A percentile compares a stretch with the other conserved stretches of the same genome.
These are phyloP conservation scores for Escallonia herrerae DNA, from an alignment of 129 eudicot genomes.

Conservation along the genomic window DNA sequence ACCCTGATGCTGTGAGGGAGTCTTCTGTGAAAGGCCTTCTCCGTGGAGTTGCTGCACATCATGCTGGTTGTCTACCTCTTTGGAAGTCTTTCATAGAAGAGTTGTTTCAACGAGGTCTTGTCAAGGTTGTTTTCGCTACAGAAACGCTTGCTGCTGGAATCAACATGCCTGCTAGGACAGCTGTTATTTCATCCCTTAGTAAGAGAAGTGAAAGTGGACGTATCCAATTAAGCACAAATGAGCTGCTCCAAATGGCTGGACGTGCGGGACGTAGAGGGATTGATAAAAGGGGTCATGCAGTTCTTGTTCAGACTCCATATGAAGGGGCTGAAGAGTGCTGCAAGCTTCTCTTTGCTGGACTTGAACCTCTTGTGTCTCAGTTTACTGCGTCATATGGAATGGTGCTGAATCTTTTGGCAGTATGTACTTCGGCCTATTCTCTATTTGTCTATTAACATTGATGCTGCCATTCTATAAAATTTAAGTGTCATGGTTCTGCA, in stretches of 20 bases:
- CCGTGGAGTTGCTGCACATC: conserved; percentile 92
- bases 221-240: conserved; percentile 59
- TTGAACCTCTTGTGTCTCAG: conserved; percentile 94
- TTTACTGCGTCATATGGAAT: conserved; percentile 98
- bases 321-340: conserved; percentile 98
- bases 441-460: conserved; percentile 1
- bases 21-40: conserved; percentile 83
- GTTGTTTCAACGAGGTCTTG: conserved; percentile 81
- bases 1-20: conserved; percentile 92
- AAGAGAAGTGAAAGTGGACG: conserved; percentile 93
- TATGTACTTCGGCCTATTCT: conserved; percentile 24
- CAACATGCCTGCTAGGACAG: conserved; percentile 99
- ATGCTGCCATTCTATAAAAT: conserved; percentile 7
- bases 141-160: conserved; percentile 99
- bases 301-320: conserved; percentile 82
- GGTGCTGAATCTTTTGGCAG: conserved; percentile 98
- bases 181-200: conserved; percentile 88
- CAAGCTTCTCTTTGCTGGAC: conserved; percentile 83
- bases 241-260: conserved; percentile 98
- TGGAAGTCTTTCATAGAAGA: conserved; percentile 98
- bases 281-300: conserved; percentile 88
- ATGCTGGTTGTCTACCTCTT: conserved; percentile 94
- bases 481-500: conserved; percentile 26
- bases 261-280: conserved; percentile 99
- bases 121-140: conserved; percentile 94